Evolutionary conservation across 1,139 yeast species (phyloP).

Genomic region (Nakaseomyces glabratus): DNA sequence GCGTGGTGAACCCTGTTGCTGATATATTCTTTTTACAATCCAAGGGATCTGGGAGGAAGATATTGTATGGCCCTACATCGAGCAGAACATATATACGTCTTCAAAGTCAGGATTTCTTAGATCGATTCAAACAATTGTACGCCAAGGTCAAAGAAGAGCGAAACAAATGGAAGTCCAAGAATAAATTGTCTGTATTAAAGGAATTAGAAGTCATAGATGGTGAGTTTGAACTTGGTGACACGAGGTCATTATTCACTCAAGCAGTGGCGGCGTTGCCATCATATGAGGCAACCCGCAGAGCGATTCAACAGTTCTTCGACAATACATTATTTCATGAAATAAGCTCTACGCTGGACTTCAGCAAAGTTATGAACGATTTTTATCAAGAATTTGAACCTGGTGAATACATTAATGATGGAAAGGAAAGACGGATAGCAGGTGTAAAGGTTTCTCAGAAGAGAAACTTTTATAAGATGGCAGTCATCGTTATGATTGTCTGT

Average conservation of each 20-base stretch:
- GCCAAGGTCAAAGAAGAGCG: conserved; percentile 19
- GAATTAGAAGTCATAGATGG: conserved; percentile 9
- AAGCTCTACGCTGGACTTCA: conserved; percentile 16
- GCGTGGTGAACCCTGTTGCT: conserved; percentile 15
- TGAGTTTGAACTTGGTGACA: not conserved
- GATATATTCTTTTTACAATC: conserved; percentile 14
- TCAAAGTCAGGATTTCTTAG: conserved; percentile 16
- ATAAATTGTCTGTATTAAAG: conserved; percentile 8
- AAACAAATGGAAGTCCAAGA: conserved; percentile 16
- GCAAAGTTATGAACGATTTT: conserved; percentile 20
- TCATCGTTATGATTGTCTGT: conserved; percentile 22
- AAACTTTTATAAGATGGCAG: conserved; percentile 23
- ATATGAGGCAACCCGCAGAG: conserved; percentile 12
- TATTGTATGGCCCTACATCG: conserved; percentile 26
- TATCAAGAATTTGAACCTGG: conserved; percentile 16
- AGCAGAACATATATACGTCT: conserved; percentile 16
- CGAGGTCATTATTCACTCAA: conserved; percentile 11
- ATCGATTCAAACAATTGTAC: conserved; percentile 22
- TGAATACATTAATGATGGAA: conserved; percentile 7
- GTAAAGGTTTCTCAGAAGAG: conserved; percentile 14
- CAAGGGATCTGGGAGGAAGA: conserved; percentile 15
- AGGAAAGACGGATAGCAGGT: conserved; percentile 10
- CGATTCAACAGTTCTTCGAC: conserved; percentile 17
- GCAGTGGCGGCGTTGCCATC: conserved; percentile 22
- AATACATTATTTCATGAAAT: conserved; percentile 16